Conservation (phyloP, 768 basidiomycete species). For the Roridomyces roridus region DNA sequence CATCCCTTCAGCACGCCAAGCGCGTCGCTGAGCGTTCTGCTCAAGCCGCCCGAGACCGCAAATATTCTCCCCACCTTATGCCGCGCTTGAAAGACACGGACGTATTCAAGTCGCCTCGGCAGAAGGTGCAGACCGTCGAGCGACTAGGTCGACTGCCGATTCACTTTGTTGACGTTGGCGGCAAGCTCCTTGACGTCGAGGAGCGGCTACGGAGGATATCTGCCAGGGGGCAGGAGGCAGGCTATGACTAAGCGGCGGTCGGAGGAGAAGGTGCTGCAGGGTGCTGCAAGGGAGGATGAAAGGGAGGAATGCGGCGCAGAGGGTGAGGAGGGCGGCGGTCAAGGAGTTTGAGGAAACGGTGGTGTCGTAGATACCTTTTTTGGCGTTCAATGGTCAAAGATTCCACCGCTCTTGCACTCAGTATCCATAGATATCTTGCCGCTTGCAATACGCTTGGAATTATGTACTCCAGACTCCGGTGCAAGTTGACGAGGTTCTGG, state of each 20-base stretch:
- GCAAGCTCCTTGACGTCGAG: conserved; percentile 66
- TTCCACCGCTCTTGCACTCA: too few relatives aligned
- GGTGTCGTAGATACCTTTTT: too few relatives aligned
- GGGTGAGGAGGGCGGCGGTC: not conserved
- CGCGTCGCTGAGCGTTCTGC: conserved; percentile 42
- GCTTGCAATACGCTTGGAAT: too few relatives aligned
- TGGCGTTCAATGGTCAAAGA: too few relatives aligned
- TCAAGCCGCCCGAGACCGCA: conserved; percentile 40
- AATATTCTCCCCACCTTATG: conserved; percentile 46
- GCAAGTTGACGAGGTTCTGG: too few relatives aligned
- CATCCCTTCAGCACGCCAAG: conserved; percentile 56
- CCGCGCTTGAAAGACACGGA: conserved; percentile 42
- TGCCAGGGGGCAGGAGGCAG: conserved; percentile 54
- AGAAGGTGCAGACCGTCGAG: conserved; percentile 43
- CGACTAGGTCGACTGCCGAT: conserved; percentile 58
- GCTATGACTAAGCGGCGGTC: conserved; percentile 32
- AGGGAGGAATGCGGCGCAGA: conserved; percentile 7
- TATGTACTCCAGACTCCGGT: too few relatives aligned
- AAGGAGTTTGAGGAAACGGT: too few relatives aligned
- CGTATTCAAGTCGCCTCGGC: conserved; percentile 42
- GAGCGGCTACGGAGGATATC: conserved; percentile 57
- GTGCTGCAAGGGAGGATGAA: conserved; percentile 6
- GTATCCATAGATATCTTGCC: too few relatives aligned
- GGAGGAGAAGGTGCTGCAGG: conserved; percentile 32
- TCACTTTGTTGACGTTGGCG: conserved; percentile 77